Percentiles rank a stretch among this genome's conserved stretches.
Conservation (phyloP, 2,329 filamentous ascomycete genomes). For the Zopfia rhizophila region DNA sequence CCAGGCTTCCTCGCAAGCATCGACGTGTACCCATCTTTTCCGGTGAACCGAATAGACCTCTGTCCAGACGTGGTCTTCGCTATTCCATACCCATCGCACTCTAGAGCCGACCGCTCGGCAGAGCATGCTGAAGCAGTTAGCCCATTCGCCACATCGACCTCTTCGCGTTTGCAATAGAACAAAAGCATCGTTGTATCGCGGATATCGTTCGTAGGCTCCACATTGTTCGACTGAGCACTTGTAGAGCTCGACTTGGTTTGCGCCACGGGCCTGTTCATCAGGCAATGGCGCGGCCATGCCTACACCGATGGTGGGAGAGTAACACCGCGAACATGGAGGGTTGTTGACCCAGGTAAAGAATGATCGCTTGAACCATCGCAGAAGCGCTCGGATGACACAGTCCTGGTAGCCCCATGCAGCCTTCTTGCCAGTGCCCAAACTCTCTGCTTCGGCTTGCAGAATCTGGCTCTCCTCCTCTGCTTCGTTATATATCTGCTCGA, state of each 20-base stretch:
- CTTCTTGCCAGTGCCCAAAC: slow-evolving; percentile 80
- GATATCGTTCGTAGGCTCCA: slow-evolving; percentile 85
- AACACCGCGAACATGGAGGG: slow-evolving; percentile 83
- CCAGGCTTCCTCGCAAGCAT: slow-evolving; percentile 94
- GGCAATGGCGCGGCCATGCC: slow-evolving; percentile 86
- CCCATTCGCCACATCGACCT: slow-evolving; percentile 94
- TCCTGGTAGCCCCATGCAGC: slow-evolving; percentile 98
- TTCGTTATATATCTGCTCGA: slow-evolving; percentile 91
- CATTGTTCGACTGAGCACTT: slow-evolving; percentile 82
- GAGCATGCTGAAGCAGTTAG: slow-evolving; percentile 98
- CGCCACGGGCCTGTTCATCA: slow-evolving; percentile 89
- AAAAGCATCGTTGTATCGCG: slow-evolving; percentile 95
- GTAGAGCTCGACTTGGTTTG: slow-evolving; percentile 88
- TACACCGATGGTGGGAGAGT: slow-evolving; percentile 82
- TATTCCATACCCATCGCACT: slow-evolving; percentile 98
- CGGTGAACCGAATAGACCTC: slow-evolving; percentile 96
- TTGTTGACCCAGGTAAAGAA: slow-evolving; percentile 99
- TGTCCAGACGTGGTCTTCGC: slow-evolving; percentile 97
- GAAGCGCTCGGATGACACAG: slow-evolving; percentile 87
- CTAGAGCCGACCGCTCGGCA: slow-evolving; percentile 91
- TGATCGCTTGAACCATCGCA: slow-evolving; percentile 94
- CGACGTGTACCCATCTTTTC: slow-evolving; percentile 95
- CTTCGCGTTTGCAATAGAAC: slow-evolving; percentile 85
- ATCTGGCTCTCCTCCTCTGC: slow-evolving; percentile 94
- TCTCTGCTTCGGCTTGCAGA: slow-evolving; percentile 85